Conservation (phyloP, 192 early-diverging fungal genomes). For the Haplosporangium gracile region DNA sequence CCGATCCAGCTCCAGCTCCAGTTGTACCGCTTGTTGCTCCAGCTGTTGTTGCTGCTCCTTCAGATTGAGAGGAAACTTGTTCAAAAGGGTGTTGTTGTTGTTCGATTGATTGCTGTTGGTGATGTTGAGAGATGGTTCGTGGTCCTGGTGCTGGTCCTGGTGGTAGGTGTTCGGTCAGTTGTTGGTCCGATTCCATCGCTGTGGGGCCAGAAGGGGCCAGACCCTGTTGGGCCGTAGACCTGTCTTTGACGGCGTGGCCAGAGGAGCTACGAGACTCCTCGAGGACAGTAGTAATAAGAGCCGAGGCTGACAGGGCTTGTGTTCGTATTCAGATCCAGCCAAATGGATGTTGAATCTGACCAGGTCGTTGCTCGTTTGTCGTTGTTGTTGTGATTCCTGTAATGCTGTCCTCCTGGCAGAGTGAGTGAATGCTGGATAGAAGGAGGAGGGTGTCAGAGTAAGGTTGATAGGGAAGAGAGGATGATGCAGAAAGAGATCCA, state of each 20-base stretch:
- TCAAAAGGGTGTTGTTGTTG: neutral
- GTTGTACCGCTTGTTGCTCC: neutral
- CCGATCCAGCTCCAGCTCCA: neutral
- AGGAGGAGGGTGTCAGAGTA: neutral
- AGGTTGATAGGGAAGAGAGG: neutral
- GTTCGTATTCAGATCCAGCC: conserved; percentile 2
- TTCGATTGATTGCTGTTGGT: neutral
- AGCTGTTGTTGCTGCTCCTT: neutral
- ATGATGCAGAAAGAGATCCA: neutral
- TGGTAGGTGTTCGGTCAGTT: neutral
- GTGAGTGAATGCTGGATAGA: neutral
- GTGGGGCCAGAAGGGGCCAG: neutral
- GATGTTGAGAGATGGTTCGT: neutral
- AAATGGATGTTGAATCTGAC: neutral
- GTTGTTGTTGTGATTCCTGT: neutral
- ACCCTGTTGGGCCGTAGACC: conserved; percentile 5
- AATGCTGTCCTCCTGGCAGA: neutral
- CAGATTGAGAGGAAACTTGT: neutral
- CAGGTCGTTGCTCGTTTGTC: neutral
- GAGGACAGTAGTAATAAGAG: neutral
- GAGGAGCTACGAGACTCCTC: conserved; percentile 4
- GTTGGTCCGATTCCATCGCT: conserved; percentile 9
- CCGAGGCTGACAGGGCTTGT: conserved; percentile 1
- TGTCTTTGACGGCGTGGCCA: neutral
- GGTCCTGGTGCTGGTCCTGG: conserved; percentile 1